phyloP scores from a whole-genome alignment of 768 basidiomycete species.

The Trametopsis cervina region DNA sequence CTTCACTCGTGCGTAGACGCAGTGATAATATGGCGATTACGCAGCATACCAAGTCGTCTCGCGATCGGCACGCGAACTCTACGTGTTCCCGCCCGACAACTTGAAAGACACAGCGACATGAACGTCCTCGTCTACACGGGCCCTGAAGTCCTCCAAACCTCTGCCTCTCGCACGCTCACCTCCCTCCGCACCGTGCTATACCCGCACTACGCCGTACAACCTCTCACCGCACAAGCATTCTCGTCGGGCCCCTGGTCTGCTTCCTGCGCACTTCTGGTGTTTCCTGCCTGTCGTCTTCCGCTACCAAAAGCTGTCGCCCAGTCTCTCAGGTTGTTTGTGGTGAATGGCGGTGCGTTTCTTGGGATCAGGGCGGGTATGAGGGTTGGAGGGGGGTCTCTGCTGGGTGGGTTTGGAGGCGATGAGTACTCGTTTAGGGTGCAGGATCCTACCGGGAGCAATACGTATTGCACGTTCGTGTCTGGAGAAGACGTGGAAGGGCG shows the following conservation, averaged over 20 bases:
- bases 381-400: slow-evolving; percentile 35
- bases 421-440: slow-evolving; percentile 11
- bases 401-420: neutral
- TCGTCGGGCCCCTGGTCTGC: slow-evolving; percentile 68
- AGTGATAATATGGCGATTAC: neutral
- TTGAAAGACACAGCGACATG: slow-evolving; percentile 16
- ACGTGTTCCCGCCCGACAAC: neutral
- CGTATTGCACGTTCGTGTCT: slow-evolving; percentile 6
- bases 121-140: slow-evolving; percentile 42
- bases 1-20: neutral
- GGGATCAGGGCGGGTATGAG: slow-evolving; percentile 58
- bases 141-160: slow-evolving; percentile 33
- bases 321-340: slow-evolving; percentile 53
- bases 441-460: slow-evolving; percentile 6
- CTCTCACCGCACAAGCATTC: slow-evolving; percentile 51
- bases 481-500: slow-evolving; percentile 6
- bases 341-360: slow-evolving; percentile 64
- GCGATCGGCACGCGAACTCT: neutral
- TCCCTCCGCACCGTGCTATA: slow-evolving; percentile 50
- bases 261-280: slow-evolving; percentile 71
- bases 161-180: slow-evolving; percentile 22
- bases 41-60: neutral
- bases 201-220: slow-evolving; percentile 75
- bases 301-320: slow-evolving; percentile 26
- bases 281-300: slow-evolving; percentile 51